Percentiles rank a stretch among this genome's conserved stretches.
These are phyloP conservation scores for Trichoderma sp. DNA, from an alignment of 2,329 filamentous ascomycete genomes.

Conservation along the genomic window DNA sequence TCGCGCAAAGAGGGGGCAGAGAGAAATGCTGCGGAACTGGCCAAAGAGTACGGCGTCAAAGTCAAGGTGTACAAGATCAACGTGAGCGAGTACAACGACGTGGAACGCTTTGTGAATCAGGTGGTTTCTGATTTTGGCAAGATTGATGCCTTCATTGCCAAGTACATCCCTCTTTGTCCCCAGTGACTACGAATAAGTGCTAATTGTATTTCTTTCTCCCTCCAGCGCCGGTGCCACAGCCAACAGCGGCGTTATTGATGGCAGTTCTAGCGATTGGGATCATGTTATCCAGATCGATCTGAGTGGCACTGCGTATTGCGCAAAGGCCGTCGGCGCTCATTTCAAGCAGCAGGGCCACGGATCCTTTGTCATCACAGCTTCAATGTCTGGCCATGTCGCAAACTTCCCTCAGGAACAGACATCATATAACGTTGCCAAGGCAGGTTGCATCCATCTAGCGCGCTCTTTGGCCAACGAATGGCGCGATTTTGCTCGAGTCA, in stretches of 20 bases:
- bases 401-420: conserved; percentile 68
- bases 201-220: background rate
- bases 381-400: conserved; percentile 68
- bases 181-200: background rate
- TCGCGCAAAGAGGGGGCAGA: conserved; percentile 65
- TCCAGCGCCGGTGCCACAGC: conserved; percentile 63
- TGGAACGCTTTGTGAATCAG: conserved; percentile 55
- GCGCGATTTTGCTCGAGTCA: conserved; percentile 64
- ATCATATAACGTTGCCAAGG: conserved; percentile 64
- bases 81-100: conserved; percentile 49
- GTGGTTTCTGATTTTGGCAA: conserved; percentile 71
- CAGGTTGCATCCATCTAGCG: conserved; percentile 49
- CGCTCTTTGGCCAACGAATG: conserved; percentile 59
- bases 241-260: conserved; percentile 65
- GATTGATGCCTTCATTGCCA: conserved; percentile 72
- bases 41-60: conserved; percentile 64
- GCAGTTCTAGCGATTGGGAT: conserved; percentile 63
- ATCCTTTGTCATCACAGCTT: conserved; percentile 66
- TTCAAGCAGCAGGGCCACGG: conserved; percentile 63
- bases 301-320: conserved; percentile 66
- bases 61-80: conserved; percentile 60
- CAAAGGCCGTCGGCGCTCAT: conserved; percentile 59
- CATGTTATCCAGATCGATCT: conserved; percentile 62
- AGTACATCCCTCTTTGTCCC: conserved; percentile 58
- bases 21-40: conserved; percentile 63